phyloP scores from a whole-genome alignment of 2,329 filamentous ascomycete genomes.

The Balansia obtecta region DNA sequence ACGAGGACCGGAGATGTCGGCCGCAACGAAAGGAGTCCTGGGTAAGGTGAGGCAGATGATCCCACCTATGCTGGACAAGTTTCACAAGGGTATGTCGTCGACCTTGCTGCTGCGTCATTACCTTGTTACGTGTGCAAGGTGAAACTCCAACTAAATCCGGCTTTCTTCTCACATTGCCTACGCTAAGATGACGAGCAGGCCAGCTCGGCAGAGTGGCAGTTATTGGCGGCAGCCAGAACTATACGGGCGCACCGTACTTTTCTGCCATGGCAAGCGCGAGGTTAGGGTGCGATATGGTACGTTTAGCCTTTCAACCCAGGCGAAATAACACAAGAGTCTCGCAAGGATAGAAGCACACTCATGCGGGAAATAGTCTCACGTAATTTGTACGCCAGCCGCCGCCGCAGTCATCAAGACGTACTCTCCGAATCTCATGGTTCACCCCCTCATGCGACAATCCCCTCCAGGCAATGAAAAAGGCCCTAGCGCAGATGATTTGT shows the following conservation, averaged over 20 bases:
- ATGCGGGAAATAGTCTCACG: conserved; percentile 52
- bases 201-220: conserved; percentile 87
- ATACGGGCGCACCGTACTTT: conserved; percentile 95
- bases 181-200: conserved; percentile 37
- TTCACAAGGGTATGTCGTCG: conserved; percentile 68
- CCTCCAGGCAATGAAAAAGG: conserved; percentile 29
- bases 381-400: conserved; percentile 88
- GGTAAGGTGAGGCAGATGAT: conserved; percentile 78
- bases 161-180: no score
- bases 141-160: no score
- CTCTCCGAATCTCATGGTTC: conserved; percentile 96
- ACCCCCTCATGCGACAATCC: conserved; percentile 82
- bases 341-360: background rate
- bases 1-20: conserved; percentile 41
- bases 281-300: conserved; percentile 80
- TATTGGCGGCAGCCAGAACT: conserved; percentile 90
- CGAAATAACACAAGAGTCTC: no score
- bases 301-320: conserved; percentile 5
- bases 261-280: conserved; percentile 92
- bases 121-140: no score
- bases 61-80: conserved; percentile 86
- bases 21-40: conserved; percentile 62
- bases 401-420: conserved; percentile 91
- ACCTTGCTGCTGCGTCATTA: no score
- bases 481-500: conserved; percentile 45